Evolutionary conservation across 23 red algal species (phyloP), one percentile per base, ranked within the genome.

Genomic region (Gracilariopsis chorda): DNA sequence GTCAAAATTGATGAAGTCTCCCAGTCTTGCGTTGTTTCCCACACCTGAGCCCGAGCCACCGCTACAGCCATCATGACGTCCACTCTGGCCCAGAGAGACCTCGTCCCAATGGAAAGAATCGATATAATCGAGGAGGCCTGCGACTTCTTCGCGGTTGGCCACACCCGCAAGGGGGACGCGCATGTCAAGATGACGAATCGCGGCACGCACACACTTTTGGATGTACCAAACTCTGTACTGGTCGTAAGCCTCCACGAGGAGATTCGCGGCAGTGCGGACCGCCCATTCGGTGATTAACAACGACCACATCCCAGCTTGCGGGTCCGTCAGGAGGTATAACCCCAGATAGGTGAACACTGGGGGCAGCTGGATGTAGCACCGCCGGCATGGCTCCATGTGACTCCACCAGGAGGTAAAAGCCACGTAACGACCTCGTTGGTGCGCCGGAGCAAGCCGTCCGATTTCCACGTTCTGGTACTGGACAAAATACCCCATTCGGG

Each of bases 381-480:
- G 36, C 29, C 42, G 29, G 32, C 45, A 84, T n/a, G 33, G n/a
- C 42, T 84, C 80, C 4, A 84, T 12, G 9, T 44, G 35, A 1
- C 1, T 3, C 80, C 59, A 84, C 60, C 60, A 47, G 1, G 20
- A 7, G 7, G 80, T 19, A 44, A 84, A 13, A 16, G 36, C 17
- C 17, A 84, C 37, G 32, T 84, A 84, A 20, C 32, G 60, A 20
- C 19, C 34, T 45, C 33, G n/a, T 23, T 36, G 80, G 35, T 16
- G 16, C 10, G 33, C 41, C 57, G 36, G 14, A 7, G 33, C 24
- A 23, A 84, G 42, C 20, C 35, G 35, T 8, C 28, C 16, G 11
- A 84, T 62, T 30, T 84, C 14, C 0, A 70, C 37, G 17, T 84
- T 67, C 59, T 64, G 53, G 21, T 78, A 78, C 32, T 39, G 72